A percentile compares a stretch with the other conserved stretches of the same genome.
phyloP scores from a whole-genome alignment of 2,329 filamentous ascomycete genomes.

The Bertia moriformis region DNA sequence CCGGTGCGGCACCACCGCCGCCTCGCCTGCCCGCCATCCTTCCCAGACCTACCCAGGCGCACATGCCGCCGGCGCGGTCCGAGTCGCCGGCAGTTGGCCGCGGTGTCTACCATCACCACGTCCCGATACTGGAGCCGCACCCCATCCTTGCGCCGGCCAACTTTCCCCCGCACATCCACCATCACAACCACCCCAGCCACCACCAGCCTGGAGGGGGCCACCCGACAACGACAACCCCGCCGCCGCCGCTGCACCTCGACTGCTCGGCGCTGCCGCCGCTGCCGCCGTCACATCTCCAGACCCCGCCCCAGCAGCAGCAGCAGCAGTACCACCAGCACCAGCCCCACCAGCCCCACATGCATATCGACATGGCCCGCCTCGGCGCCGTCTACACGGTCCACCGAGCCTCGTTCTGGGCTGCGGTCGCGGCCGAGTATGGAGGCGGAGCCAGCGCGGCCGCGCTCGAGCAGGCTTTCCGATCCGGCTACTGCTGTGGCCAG shows the following conservation, averaged over 20 bases:
- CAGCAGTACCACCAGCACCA: slow-evolving; percentile 20
- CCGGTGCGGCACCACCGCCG: too few relatives aligned
- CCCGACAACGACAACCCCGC: too few relatives aligned
- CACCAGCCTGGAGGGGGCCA: too few relatives aligned
- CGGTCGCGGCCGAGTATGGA: slow-evolving; percentile 60
- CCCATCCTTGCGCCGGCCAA: slow-evolving; percentile 16
- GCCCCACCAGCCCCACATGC: slow-evolving; percentile 9
- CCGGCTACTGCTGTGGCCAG: slow-evolving; percentile 23
- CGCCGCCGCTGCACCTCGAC: background rate
- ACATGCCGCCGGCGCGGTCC: slow-evolving; percentile 5
- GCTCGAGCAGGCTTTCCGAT: slow-evolving; percentile 59
- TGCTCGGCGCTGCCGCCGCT: background rate
- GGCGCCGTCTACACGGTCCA: slow-evolving; percentile 57
- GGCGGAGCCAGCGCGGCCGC: slow-evolving; percentile 41
- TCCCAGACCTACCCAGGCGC: slow-evolving; percentile 41
- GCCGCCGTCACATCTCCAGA: slow-evolving; percentile 8
- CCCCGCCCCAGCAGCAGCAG: slow-evolving; percentile 16
- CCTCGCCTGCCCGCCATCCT: slow-evolving; percentile 46
- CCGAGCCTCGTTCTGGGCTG: slow-evolving; percentile 58
- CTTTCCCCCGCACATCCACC: too few relatives aligned
- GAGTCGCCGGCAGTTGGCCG: slow-evolving; percentile 16
- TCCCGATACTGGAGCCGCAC: too few relatives aligned
- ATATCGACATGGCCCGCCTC: slow-evolving; percentile 50
- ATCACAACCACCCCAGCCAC: too few relatives aligned
- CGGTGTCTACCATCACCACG: too few relatives aligned